Evolutionary conservation across 257 asterid genomes (phyloP).

Genomic region (Salvia rosmarinus): DNA sequence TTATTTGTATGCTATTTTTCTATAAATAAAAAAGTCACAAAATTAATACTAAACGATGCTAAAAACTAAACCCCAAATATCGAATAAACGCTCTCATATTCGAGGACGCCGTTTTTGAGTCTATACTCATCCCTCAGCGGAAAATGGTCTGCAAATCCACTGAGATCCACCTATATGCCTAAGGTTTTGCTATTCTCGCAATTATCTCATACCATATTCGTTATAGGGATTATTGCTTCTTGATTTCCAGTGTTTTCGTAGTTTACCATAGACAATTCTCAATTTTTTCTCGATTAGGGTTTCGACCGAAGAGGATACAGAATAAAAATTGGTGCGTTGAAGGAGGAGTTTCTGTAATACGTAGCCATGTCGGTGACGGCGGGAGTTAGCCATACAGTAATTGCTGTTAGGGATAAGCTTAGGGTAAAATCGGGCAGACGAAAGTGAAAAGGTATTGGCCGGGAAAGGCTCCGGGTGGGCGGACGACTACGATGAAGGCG

Average conservation of each 20-base stretch:
- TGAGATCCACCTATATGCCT: not conserved
- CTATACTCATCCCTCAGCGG: not conserved
- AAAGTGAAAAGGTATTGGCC: conserved; percentile 97
- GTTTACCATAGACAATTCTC: not conserved
- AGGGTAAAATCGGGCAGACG: conserved; percentile 91
- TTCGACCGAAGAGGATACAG: not conserved
- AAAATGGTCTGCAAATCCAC: not conserved
- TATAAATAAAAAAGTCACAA: too few species aligned
- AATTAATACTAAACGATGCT: too few species aligned
- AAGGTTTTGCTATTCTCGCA: not conserved
- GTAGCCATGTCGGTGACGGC: conserved; percentile 91
- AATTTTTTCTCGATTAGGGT: not conserved
- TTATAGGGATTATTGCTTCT: not conserved
- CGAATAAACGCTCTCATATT: too few species aligned
- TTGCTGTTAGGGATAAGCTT: conserved; percentile 88
- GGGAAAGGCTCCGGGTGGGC: conserved; percentile 98
- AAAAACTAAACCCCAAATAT: too few species aligned
- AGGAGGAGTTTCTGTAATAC: conserved; percentile 21
- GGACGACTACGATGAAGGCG: conserved; percentile 76
- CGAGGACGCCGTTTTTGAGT: too few species aligned
- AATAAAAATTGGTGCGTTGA: not conserved
- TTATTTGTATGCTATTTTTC: too few species aligned
- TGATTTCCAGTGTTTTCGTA: not conserved
- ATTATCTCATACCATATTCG: not conserved
- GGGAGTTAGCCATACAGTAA: conserved; percentile 85